Evolutionary conservation across 768 basidiomycete genomes (phyloP).

Genomic region (Neoboletus subvelutipes): DNA sequence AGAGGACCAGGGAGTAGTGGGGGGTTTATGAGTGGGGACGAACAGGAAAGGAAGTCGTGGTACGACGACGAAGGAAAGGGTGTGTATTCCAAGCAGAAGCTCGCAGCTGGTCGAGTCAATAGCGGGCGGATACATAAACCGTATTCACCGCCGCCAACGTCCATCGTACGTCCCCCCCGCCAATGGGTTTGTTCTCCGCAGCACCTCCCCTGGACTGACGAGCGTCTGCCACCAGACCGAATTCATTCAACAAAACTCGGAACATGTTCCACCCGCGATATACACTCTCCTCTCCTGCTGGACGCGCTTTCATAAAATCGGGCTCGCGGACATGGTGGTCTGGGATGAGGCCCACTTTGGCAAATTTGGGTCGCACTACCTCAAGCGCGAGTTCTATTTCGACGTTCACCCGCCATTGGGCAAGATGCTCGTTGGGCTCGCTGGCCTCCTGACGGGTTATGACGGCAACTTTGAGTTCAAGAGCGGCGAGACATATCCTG

Average conservation of each 20-base stretch:
- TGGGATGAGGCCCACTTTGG: constrained; percentile 99
- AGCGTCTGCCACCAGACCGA: constrained; percentile 48
- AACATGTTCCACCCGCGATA: constrained; percentile 72
- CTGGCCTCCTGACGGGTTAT: constrained; percentile 88
- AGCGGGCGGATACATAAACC: constrained; percentile 63
- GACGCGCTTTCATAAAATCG: constrained; percentile 93
- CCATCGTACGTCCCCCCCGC: constrained; percentile 44
- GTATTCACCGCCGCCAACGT: constrained; percentile 64
- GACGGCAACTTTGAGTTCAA: constrained; percentile 93
- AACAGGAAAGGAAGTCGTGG: constrained; percentile 32
- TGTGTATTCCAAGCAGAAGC: constrained; percentile 49
- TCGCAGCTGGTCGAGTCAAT: constrained; percentile 40
- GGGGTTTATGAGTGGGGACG: constrained; percentile 28
- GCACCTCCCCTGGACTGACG: constrained; percentile 6
- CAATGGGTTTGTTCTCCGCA: constrained; percentile 4
- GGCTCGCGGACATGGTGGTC: constrained; percentile 79
- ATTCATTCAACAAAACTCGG: constrained; percentile 76
- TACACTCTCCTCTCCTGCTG: constrained; percentile 95
- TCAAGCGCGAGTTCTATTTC: constrained; percentile 99
- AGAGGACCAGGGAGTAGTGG: constrained; percentile 35
- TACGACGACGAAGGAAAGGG: constrained; percentile 70
- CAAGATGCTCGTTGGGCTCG: constrained; percentile 97
- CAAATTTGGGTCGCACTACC: constrained; percentile 97
- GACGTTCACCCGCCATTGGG: constrained; percentile 98
- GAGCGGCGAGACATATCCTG: constrained; percentile 83